Conservation (phyloP, 2,329 filamentous ascomycete genomes). For the Aurifilum marmelostoma region DNA sequence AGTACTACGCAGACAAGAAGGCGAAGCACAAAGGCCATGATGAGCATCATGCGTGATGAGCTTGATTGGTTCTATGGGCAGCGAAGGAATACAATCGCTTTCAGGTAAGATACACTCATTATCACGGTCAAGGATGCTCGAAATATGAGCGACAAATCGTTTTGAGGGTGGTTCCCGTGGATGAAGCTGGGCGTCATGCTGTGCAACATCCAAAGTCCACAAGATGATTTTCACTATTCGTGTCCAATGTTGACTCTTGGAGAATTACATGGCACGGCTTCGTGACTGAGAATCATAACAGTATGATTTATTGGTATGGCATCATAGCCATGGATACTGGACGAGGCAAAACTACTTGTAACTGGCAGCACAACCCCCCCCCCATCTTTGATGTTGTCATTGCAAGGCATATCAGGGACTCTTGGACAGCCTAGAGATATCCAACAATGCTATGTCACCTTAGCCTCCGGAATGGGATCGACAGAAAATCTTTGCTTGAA, state of each 20-base stretch:
- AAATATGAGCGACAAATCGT: no score
- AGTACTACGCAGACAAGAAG: constrained; percentile 15
- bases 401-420: neutral
- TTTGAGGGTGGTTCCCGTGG: neutral
- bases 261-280: neutral
- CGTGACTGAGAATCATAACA: neutral
- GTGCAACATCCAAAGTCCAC: neutral
- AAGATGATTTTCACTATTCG: neutral
- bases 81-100: neutral
- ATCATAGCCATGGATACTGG: neutral
- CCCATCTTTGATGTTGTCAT: neutral
- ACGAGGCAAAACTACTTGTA: neutral
- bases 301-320: neutral
- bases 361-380: neutral
- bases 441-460: neutral
- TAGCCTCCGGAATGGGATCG: neutral
- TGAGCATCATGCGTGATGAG: neutral
- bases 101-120: neutral
- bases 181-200: no score
- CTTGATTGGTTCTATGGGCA: neutral
- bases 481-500: neutral
- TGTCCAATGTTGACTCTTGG: neutral
- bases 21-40: neutral
- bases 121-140: no score
- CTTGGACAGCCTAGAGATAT: neutral